A percentile compares a stretch with the other conserved stretches of the same genome.
These are phyloP conservation scores for Leishmania amazonensis DNA, from an alignment of 208 protist genomes.

Conservation along the genomic window DNA sequence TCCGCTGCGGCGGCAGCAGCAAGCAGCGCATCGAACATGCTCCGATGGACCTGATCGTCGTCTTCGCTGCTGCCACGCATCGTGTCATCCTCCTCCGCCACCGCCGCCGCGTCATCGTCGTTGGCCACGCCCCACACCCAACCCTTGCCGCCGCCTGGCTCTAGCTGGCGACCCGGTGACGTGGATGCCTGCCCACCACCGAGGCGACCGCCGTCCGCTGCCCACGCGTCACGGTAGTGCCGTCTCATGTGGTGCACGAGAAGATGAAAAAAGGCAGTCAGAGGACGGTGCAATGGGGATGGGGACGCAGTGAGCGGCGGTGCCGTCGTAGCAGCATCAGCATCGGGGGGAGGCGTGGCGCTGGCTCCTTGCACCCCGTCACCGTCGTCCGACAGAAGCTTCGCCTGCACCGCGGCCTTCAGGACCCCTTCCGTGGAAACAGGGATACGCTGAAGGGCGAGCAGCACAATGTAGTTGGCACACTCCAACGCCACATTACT, in stretches of 20 bases:
- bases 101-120: background rate
- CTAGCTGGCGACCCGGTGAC: background rate
- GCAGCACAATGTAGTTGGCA: slow-evolving; percentile 30
- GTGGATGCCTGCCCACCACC: background rate
- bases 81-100: background rate
- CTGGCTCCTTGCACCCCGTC: background rate
- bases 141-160: background rate
- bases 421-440: slow-evolving; percentile 35
- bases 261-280: slow-evolving; percentile 27
- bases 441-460: slow-evolving; percentile 28
- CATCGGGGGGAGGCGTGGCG: background rate
- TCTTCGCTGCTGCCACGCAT: background rate
- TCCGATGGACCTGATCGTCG: slow-evolving; percentile 8
- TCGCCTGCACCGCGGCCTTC: slow-evolving; percentile 18
- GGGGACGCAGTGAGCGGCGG: background rate
- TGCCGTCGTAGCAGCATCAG: background rate
- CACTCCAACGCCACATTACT: slow-evolving; percentile 23
- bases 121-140: background rate
- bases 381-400: slow-evolving; percentile 1
- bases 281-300: slow-evolving; percentile 17
- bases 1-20: slow-evolving; percentile 14
- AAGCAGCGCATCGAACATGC: slow-evolving; percentile 26
- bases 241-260: slow-evolving; percentile 7
- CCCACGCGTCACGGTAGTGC: slow-evolving; percentile 15
- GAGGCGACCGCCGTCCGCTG: slow-evolving; percentile 3